Evolutionary conservation across 2,329 filamentous ascomycete species (phyloP), one percentile per base, ranked within the genome.

Genomic region (Xylariaceae sp.): DNA sequence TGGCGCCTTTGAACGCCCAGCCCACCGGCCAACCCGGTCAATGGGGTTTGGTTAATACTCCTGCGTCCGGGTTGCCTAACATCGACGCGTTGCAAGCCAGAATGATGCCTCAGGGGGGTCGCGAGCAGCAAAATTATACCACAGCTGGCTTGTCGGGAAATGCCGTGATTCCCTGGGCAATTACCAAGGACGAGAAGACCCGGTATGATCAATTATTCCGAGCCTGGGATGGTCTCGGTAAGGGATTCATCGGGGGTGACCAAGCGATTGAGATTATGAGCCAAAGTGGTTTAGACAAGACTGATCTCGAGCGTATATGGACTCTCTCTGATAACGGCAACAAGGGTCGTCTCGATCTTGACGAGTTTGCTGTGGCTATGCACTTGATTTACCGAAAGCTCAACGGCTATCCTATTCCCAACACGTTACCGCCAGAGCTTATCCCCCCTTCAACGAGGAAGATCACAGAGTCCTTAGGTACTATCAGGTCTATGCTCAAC

Each of bases 361-460:
- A 99, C 68, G 94, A 99, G 68, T 99, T 99, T 68, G 92, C 94
- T 8, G 92, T 99, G 49, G 91, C 92, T 9, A 99, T 99, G 94
- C 94, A 99, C 79, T 76, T 99, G 72, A 99, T 99, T 65, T 99
- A 99, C 74, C 83, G 94, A 64, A 96, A 95, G 69, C 80, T 99
- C 49, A 97, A 99, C 65, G 92, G 92, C 34, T 97, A 97, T 67
- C 92, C 92, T 1, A 80, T 97, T 30, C 94, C 94, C 15, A 88
- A 85, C 65, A 86, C 87, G 42, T 79, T 99, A 10, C 94, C 94
- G 8, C 84, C 94, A 0, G 94, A 99, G 75, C 82, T 99, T 56
- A 86, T 97, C 6, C 94, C 94, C 19, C 94, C 94, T 1, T 97
- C 94, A 1, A 96, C 92, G 10, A 84, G 92, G 60, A 96, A 96